Percentiles rank a stretch among this genome's conserved stretches.
phyloP scores from a whole-genome alignment of 441 rosid genomes.

The Monsonia emarginata region DNA sequence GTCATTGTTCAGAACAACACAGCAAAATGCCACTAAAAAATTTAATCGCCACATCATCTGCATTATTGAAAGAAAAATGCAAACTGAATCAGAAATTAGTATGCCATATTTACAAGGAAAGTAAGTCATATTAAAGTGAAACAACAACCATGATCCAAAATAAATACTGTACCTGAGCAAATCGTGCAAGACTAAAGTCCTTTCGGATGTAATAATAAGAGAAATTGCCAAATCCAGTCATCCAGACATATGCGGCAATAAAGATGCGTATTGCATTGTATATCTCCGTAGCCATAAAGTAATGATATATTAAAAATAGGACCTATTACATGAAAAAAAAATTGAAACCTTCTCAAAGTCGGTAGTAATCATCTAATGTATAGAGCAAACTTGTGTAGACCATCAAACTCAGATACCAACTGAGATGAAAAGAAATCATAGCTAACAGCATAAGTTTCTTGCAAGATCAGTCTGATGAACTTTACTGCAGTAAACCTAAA shows the following conservation, averaged over 20 bases:
- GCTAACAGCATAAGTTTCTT: too few relatives aligned
- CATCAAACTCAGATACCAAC: slow-evolving; percentile 3
- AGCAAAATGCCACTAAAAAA: slow-evolving; percentile 78
- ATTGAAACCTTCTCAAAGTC: background rate
- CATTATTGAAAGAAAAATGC: slow-evolving; percentile 25
- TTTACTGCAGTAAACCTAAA: too few relatives aligned
- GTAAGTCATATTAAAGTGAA: background rate
- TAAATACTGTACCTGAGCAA: slow-evolving; percentile 53
- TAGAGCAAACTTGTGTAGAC: background rate
- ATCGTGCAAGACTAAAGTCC: slow-evolving; percentile 87
- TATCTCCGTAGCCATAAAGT: slow-evolving; percentile 90
- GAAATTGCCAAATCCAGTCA: slow-evolving; percentile 98
- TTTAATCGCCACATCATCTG: slow-evolving; percentile 99
- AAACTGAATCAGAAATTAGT: slow-evolving; percentile 14
- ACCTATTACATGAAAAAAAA: slow-evolving; percentile 42
- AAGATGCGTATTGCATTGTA: slow-evolving; percentile 88
- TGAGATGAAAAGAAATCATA: background rate
- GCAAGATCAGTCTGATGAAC: background rate
- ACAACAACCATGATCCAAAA: background rate
- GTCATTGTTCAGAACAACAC: slow-evolving; percentile 83
- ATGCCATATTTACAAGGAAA: background rate
- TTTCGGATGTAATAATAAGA: slow-evolving; percentile 89
- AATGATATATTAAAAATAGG: slow-evolving; percentile 88
- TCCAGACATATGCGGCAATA: slow-evolving; percentile 97
- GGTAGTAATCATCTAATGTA: background rate